Conservation (phyloP, 148 eudicot genomes). For the Mesembryanthemum crystallinum region DNA sequence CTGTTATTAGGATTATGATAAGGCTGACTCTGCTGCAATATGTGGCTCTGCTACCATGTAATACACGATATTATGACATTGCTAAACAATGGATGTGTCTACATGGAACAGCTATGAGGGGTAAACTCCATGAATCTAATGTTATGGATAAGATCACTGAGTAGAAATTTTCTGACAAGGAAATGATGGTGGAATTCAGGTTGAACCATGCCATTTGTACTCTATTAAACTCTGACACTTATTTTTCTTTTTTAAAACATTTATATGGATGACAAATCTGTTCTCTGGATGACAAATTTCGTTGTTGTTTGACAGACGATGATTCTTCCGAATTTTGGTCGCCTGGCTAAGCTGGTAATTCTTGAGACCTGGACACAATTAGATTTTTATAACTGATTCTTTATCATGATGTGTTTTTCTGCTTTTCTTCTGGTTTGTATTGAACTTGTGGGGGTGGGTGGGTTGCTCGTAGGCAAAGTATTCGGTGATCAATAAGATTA, state of each 20-base stretch:
- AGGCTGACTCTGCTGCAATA: too few relatives aligned
- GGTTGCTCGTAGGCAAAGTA: too few relatives aligned
- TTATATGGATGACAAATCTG: neutral
- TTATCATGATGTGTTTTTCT: neutral
- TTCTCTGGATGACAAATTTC: constrained; percentile 3
- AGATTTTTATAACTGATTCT: neutral
- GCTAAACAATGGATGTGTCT: neutral
- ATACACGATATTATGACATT: too few relatives aligned
- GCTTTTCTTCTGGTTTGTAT: neutral
- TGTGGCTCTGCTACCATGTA: too few relatives aligned
- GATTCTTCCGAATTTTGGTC: constrained; percentile 89
- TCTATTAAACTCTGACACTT: neutral
- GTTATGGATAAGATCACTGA: neutral
- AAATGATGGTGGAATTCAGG: neutral
- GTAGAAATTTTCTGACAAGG: neutral
- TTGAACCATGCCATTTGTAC: too few relatives aligned
- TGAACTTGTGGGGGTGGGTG: too few relatives aligned
- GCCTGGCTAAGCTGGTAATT: constrained; percentile 93
- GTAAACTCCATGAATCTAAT: neutral
- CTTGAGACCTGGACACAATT: constrained; percentile 10
- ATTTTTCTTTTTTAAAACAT: neutral
- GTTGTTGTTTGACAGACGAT: constrained; percentile 62
- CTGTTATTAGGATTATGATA: too few relatives aligned
- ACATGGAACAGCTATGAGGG: neutral
- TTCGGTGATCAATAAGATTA: too few relatives aligned